Evolutionary conservation across 129 eudicot genomes (phyloP).

Genomic region (Pulicaria dysenterica): DNA sequence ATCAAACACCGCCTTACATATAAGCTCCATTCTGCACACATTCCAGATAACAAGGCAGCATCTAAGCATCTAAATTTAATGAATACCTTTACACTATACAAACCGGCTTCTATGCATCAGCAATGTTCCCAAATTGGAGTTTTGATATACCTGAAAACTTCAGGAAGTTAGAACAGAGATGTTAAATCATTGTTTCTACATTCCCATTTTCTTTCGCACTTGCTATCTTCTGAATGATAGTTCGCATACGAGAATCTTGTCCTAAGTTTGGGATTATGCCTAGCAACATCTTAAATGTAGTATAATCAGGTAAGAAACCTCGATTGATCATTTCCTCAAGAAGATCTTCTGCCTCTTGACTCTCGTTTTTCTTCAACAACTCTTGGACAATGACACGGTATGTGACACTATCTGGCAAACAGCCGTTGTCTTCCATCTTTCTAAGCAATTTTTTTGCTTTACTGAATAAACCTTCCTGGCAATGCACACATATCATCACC

Average conservation of each 20-base stretch:
- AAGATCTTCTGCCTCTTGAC: constrained; percentile 8
- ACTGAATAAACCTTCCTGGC: constrained; percentile 12
- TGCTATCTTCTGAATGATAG: constrained; percentile 16
- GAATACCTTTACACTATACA: too few relatives aligned
- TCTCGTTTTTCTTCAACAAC: constrained; percentile 17
- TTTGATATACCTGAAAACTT: too few relatives aligned
- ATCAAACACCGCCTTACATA: too few relatives aligned
- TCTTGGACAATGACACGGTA: constrained; percentile 25
- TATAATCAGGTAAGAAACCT: constrained; percentile 23
- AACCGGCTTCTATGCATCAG: too few relatives aligned
- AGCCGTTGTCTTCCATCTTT: constrained; percentile 27
- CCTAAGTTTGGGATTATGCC: background rate
- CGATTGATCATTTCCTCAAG: constrained; percentile 22
- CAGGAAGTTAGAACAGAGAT: too few relatives aligned
- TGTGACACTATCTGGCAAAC: constrained; percentile 21
- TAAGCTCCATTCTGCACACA: too few relatives aligned
- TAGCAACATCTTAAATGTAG: constrained; percentile 20
- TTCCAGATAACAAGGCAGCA: too few relatives aligned
- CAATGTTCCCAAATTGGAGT: too few relatives aligned
- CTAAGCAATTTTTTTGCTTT: constrained; percentile 20
- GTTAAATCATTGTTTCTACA: background rate
- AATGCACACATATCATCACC: constrained; percentile 25
- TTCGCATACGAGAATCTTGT: constrained; percentile 17
- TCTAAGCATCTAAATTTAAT: too few relatives aligned
- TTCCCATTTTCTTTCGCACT: background rate